Evolutionary conservation across 2,329 filamentous ascomycete species (phyloP).

Genomic region (Cladosporium austrohemisphaericum): DNA sequence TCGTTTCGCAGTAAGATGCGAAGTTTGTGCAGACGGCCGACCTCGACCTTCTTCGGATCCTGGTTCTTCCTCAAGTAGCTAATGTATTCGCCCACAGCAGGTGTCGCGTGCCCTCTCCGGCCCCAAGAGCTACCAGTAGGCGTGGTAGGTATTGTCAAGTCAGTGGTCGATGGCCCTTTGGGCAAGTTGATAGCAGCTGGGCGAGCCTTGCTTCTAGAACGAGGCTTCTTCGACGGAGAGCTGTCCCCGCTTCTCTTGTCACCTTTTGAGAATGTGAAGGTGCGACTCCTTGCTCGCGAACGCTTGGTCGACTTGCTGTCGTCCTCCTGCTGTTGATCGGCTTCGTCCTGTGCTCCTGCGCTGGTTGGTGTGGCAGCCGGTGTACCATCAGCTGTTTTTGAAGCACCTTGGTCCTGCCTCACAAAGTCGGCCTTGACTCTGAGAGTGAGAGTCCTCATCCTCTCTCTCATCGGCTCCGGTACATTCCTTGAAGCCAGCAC

Average conservation of each 20-base stretch:
- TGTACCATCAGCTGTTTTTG: slow-evolving; percentile 57
- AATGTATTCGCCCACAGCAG: slow-evolving; percentile 79
- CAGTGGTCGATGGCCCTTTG: slow-evolving; percentile 19
- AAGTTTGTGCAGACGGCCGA: slow-evolving; percentile 93
- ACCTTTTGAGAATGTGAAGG: slow-evolving; percentile 74
- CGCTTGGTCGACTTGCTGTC: slow-evolving; percentile 39
- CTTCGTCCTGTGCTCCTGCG: slow-evolving; percentile 31
- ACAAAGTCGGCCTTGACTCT: slow-evolving; percentile 96
- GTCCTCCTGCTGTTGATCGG: slow-evolving; percentile 22
- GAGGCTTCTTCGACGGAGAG: slow-evolving; percentile 69
- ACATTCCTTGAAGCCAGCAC: slow-evolving; percentile 81
- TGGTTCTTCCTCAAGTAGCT: slow-evolving; percentile 76
- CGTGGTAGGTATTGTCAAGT: slow-evolving; percentile 9
- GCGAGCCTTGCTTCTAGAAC: slow-evolving; percentile 57
- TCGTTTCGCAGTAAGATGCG: slow-evolving; percentile 87
- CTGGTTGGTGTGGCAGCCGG: slow-evolving; percentile 40
- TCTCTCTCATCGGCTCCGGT: slow-evolving; percentile 86
- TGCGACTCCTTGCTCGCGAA: slow-evolving; percentile 61
- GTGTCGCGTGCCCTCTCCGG: slow-evolving; percentile 58
- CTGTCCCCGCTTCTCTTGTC: slow-evolving; percentile 40
- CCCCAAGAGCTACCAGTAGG: slow-evolving; percentile 16
- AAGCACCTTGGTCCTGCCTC: slow-evolving; percentile 66
- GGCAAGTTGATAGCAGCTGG: slow-evolving; percentile 61
- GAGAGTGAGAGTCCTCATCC: slow-evolving; percentile 85
- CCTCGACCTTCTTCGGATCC: slow-evolving; percentile 78